phyloP scores from a whole-genome alignment of 768 basidiomycete species.

The Tephrocybe sp. region DNA sequence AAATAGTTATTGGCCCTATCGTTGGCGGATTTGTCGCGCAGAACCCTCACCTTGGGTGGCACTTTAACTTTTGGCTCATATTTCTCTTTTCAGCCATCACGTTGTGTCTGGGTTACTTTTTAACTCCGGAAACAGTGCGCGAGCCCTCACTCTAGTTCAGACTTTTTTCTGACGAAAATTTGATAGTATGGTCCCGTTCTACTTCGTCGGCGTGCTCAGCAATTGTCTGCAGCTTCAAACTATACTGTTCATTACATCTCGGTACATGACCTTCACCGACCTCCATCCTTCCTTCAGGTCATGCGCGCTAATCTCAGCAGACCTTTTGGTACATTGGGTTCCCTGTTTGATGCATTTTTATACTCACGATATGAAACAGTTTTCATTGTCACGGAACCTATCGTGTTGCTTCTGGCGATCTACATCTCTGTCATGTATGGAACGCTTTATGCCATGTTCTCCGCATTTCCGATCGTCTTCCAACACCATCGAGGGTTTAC shows the following conservation, averaged over 20 bases:
- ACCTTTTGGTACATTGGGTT: slow-evolving; percentile 45
- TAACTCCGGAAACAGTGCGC: slow-evolving; percentile 57
- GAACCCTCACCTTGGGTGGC: slow-evolving; percentile 49
- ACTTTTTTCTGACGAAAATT: background rate
- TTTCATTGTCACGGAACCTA: slow-evolving; percentile 62
- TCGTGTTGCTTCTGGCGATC: slow-evolving; percentile 54
- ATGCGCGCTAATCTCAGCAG: slow-evolving; percentile 49
- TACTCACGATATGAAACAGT: slow-evolving; percentile 27
- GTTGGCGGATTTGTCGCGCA: slow-evolving; percentile 62
- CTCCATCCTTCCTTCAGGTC: slow-evolving; percentile 38
- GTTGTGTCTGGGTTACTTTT: slow-evolving; percentile 41
- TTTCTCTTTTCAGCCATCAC: slow-evolving; percentile 49
- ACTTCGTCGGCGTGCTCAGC: slow-evolving; percentile 47
- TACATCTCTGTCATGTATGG: slow-evolving; percentile 64
- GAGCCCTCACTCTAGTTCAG: background rate
- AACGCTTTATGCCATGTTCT: slow-evolving; percentile 62
- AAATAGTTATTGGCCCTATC: slow-evolving; percentile 59
- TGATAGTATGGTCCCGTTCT: slow-evolving; percentile 58
- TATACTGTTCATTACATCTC: slow-evolving; percentile 44
- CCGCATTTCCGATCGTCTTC: slow-evolving; percentile 60
- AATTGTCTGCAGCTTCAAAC: slow-evolving; percentile 38
- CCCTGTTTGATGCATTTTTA: background rate
- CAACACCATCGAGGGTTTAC: slow-evolving; percentile 50
- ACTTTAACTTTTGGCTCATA: slow-evolving; percentile 66
- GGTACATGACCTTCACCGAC: slow-evolving; percentile 42